phyloP scores from a whole-genome alignment of 768 basidiomycete species.

The Lactarius sp. region DNA sequence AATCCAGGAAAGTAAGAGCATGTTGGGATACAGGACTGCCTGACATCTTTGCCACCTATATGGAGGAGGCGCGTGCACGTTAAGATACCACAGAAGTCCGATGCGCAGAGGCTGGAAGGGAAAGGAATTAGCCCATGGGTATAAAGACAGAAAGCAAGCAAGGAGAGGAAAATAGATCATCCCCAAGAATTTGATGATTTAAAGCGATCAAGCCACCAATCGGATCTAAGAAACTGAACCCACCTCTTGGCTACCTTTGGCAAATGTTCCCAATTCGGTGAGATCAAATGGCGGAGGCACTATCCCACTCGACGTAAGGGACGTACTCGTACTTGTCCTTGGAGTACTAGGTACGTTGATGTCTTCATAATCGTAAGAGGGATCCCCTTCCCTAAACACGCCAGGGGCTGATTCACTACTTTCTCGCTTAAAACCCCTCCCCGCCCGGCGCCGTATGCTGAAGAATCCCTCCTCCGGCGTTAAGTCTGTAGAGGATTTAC shows the following conservation, averaged over 20 bases:
- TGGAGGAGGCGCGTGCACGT: slow-evolving; percentile 78
- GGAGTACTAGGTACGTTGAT: slow-evolving; percentile 31
- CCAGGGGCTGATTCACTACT: slow-evolving; percentile 1
- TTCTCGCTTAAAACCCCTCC: slow-evolving; percentile 33
- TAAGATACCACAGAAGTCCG: slow-evolving; percentile 86
- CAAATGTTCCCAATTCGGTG: slow-evolving; percentile 42
- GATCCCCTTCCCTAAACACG: slow-evolving; percentile 16
- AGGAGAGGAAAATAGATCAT: slow-evolving; percentile 5
- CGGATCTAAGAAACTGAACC: slow-evolving; percentile 23
- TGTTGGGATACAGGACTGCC: slow-evolving; percentile 76
- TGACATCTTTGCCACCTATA: slow-evolving; percentile 81
- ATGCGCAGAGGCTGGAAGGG: slow-evolving; percentile 72
- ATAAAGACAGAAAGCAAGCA: slow-evolving; percentile 10
- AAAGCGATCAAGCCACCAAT: slow-evolving; percentile 13
- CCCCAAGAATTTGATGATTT: not conserved
- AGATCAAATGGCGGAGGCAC: slow-evolving; percentile 46
- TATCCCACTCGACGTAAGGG: slow-evolving; percentile 31
- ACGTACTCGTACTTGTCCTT: slow-evolving; percentile 27
- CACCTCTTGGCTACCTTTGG: slow-evolving; percentile 43
- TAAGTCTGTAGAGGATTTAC: slow-evolving; percentile 12
- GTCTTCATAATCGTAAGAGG: slow-evolving; percentile 12
- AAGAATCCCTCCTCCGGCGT: slow-evolving; percentile 43
- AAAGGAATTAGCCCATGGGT: slow-evolving; percentile 16
- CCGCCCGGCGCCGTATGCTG: slow-evolving; percentile 44
- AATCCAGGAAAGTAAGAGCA: slow-evolving; percentile 83